Base-by-base conservation (phyloP, 148 eudicot genomes). In the Spergularia marina region DNA sequence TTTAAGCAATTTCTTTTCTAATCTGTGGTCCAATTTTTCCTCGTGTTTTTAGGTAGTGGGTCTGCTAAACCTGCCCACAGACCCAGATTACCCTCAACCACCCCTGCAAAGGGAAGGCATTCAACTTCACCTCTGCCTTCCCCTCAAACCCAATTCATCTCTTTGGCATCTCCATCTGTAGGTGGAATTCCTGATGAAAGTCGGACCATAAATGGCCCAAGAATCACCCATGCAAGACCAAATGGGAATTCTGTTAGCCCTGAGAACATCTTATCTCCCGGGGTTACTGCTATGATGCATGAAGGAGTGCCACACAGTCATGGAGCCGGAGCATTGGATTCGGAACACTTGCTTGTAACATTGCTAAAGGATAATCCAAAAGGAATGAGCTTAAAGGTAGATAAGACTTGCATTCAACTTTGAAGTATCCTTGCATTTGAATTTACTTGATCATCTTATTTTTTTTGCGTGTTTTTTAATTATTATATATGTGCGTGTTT, bases 331-430 rank as follows among this genome's bases (percentile, higher is more conserved):
- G 76, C 84, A 58, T 59, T 77, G 64, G 97, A 91, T 86, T 76
- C 91, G 78, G 85, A 80, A 76, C 86, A 84, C 73, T 59, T 83
- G 84, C 82, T 96, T 72, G 79, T 87, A 81, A 83, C 85, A 64
- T 81, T 91, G 68, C 87, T 96, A 16, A 85, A 30, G 78, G 91
- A 91, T 81, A 86, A 88, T 69, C 87, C 90, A n/a, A 88, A 83
- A 75, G 99, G 99, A 73, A 86, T 96, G 97, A 91, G 86, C 80
- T 65, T 92, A 25, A 92, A 91, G 97, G 99, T 93, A 80, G 72
- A 65, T 68, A 65, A 49, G 65, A 72, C 30, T 65, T 53, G 40
- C 15, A 18, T 52, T 68, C 47, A 39, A 20, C 66, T 59, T 47
- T 23, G 36, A 51, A 25, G 8, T 47, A 66, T 74, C 34, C 61